A percentile compares a stretch with the other conserved stretches of the same genome.
These are phyloP conservation scores for Apophysomyces variabilis DNA, from an alignment of 371 early-diverging fungal genomes.

Conservation along the genomic window DNA sequence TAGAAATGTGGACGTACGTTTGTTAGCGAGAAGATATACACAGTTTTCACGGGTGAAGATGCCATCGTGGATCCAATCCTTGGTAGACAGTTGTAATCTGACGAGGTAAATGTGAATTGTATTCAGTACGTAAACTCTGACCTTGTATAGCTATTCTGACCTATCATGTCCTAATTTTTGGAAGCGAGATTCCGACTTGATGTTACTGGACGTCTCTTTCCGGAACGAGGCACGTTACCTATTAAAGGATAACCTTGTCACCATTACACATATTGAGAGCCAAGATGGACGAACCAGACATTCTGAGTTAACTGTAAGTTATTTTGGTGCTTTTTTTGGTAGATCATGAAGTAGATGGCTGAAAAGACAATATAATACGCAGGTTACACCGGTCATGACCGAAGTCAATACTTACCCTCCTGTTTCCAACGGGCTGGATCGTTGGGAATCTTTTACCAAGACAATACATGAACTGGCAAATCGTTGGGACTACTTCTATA, in stretches of 20 bases:
- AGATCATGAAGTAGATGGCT: background rate
- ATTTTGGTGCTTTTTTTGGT: background rate
- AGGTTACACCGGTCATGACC: constrained; percentile 27
- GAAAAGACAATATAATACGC: background rate
- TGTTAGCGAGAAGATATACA: constrained; percentile 29
- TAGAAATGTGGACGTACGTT: constrained; percentile 40
- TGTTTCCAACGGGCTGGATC: constrained; percentile 18
- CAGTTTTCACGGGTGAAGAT: constrained; percentile 14
- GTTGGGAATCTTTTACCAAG: constrained; percentile 20
- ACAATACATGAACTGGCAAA: constrained; percentile 14
- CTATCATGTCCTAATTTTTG: constrained; percentile 30
- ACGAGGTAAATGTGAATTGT: constrained; percentile 21
- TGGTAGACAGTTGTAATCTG: constrained; percentile 27
- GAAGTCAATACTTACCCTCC: constrained; percentile 7
- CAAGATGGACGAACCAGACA: constrained; percentile 30
- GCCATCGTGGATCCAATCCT: constrained; percentile 12
- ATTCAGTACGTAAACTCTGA: background rate
- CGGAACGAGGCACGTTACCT: constrained; percentile 33
- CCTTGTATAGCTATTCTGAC: constrained; percentile 31
- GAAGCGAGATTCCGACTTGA: constrained; percentile 15
- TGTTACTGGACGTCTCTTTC: constrained; percentile 36
- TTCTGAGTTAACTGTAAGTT: constrained; percentile 36
- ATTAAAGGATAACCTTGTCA: constrained; percentile 24
- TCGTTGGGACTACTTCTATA: constrained; percentile 21
- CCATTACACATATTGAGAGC: constrained; percentile 35